These are phyloP conservation scores for Paramyrothecium sp. DNA, from an alignment of 2,329 filamentous ascomycete species.

Conservation along the genomic window DNA sequence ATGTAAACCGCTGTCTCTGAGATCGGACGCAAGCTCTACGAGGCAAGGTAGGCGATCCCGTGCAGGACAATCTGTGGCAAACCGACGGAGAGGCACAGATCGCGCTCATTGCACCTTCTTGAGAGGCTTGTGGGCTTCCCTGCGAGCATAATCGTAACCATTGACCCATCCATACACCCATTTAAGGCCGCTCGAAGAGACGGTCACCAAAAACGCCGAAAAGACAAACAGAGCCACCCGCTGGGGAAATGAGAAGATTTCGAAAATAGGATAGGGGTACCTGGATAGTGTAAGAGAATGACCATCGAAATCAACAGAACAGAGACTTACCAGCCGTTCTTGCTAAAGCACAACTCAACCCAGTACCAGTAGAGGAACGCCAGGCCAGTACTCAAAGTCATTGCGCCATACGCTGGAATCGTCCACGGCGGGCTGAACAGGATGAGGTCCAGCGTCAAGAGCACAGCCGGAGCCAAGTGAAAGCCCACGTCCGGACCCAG, in stretches of 20 bases:
- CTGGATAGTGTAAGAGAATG: conserved; percentile 33
- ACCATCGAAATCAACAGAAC: not conserved
- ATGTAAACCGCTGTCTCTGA: not conserved
- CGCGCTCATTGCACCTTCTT: conserved; percentile 21
- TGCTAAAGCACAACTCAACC: conserved; percentile 69
- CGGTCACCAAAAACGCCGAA: conserved; percentile 70
- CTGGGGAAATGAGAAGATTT: conserved; percentile 61
- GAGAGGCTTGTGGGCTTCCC: conserved; percentile 24
- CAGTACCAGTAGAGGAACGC: conserved; percentile 74
- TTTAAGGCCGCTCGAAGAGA: conserved; percentile 67
- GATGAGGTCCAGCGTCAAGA: conserved; percentile 64
- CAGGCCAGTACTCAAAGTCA: conserved; percentile 55
- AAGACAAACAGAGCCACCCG: conserved; percentile 67
- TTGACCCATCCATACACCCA: conserved; percentile 69
- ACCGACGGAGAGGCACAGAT: not conserved
- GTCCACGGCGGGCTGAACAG: conserved; percentile 74
- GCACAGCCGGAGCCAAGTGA: conserved; percentile 63
- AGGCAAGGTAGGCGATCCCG: too few species aligned
- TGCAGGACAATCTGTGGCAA: too few species aligned
- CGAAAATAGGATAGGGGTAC: conserved; percentile 88
- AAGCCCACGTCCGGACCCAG: conserved; percentile 61
- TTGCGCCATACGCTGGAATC: conserved; percentile 56
- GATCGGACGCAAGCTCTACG: too few species aligned
- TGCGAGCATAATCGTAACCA: conserved; percentile 42
- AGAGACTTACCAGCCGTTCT: conserved; percentile 60